A percentile compares a stretch with the other conserved stretches of the same genome.
Conservation (phyloP, 148 eudicot genomes). For the Rhododendron henanense region DNA sequence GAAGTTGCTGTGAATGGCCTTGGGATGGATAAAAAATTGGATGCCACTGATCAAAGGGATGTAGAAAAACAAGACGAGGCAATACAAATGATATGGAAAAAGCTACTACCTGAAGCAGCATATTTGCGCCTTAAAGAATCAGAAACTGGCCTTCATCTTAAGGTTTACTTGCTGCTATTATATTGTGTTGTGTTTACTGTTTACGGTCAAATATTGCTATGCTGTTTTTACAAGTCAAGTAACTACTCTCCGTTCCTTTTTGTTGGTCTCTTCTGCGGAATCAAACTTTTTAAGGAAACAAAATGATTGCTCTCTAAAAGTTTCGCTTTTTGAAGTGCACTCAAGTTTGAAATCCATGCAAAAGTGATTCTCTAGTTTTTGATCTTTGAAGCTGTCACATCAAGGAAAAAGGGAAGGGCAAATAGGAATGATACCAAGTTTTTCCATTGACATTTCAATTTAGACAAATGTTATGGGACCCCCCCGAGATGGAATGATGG, state of each 20-base stretch:
- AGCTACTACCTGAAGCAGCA: constrained; percentile 77
- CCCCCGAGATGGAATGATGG: background rate
- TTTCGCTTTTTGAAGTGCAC: background rate
- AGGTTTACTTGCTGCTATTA: constrained; percentile 42
- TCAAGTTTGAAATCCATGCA: background rate
- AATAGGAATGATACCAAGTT: background rate
- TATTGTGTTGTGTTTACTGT: background rate
- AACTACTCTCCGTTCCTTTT: background rate
- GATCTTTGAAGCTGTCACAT: background rate
- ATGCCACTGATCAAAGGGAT: constrained; percentile 36
- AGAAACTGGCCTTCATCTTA: constrained; percentile 87
- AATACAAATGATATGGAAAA: constrained; percentile 53
- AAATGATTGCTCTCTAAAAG: background rate
- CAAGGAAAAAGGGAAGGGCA: background rate
- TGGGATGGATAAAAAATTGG: constrained; percentile 35
- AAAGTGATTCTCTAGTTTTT: background rate
- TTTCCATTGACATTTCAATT: background rate
- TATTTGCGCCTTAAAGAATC: constrained; percentile 80
- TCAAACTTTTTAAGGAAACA: background rate
- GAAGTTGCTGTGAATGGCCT: constrained; percentile 27
- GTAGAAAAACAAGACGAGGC: constrained; percentile 44
- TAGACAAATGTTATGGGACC: background rate
- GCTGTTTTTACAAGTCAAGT: background rate
- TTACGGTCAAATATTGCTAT: background rate
- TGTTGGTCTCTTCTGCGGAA: background rate